Evolutionary conservation across 2,329 filamentous ascomycete species (phyloP), one percentile per base, ranked within the genome.

Genomic region (Scortechinia acanthostroma): DNA sequence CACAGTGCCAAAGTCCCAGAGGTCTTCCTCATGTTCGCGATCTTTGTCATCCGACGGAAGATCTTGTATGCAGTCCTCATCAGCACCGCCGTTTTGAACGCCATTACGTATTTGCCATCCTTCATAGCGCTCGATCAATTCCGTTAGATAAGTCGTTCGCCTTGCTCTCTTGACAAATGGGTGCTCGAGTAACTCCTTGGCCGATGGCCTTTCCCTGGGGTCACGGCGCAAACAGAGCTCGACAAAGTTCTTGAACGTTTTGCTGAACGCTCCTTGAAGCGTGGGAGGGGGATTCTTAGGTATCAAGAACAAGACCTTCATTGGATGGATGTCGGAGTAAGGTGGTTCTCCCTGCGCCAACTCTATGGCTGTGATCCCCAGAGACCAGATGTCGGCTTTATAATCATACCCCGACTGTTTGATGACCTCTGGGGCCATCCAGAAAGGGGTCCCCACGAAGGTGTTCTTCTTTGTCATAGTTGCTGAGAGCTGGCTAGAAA

Each of bases 381-480:
- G 71, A 2, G 91, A 96, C 91, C 91, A 97, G 47, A 97, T 95
- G 59, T 97, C 91, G 40, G 91, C 91, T 68, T 96, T 96, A 68
- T 95, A 89, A 63, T 96, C 91, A 69, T 97, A 96, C 43, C 91
- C 91, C 47, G 90, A 95, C 63, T 98, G 91, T 68, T 95, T 95
- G 64, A 98, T 98, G 46, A 97, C 91, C 66, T 98, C 91, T 10
- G 91, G 91, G 2, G 93, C 91, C 91, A 98, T 98, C 93, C 93
- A 98, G 62, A 97, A 98, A 1, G 93, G 91, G 0, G 91, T 97
- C 23, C 93, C 93, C 22, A 98, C 91, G 62, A 97, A 98, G 0
- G 91, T 97, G 61, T 97, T 97, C 70, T 97, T 97, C 74, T 97
- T 97, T 50, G 91, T 96, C 91, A 97, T 97, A 43, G 91, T 98